These are phyloP conservation scores for Naganishia cerealis DNA, from an alignment of 1,284 basidiomycete genomes.

Conservation along the genomic window DNA sequence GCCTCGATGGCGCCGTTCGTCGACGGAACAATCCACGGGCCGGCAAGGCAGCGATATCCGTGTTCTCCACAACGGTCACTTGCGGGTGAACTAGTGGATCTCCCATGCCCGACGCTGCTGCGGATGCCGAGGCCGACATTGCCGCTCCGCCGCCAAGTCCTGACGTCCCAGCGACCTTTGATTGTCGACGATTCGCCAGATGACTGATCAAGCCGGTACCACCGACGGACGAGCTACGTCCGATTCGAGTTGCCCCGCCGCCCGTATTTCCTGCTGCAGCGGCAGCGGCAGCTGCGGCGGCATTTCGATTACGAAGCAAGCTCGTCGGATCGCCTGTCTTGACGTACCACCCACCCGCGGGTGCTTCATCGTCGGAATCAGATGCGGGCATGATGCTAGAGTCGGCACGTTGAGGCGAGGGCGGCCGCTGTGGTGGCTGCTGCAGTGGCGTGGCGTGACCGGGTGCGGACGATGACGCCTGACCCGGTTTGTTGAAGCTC, in stretches of 20 bases:
- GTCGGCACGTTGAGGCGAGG: slow-evolving; percentile 45
- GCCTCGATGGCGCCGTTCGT: slow-evolving; percentile 29
- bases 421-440: slow-evolving; percentile 30
- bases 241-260: not conserved
- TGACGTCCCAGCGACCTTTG: not conserved
- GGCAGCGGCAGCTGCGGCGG: slow-evolving; percentile 1
- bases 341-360: slow-evolving; percentile 50
- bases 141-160: not conserved
- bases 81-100: not conserved
- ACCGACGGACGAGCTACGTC: slow-evolving; percentile 10
- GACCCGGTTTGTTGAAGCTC: slow-evolving; percentile 1
- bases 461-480: not conserved
- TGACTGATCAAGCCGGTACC: slow-evolving; percentile 9
- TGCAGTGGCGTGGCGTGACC: not conserved
- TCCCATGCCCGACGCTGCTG: not conserved
- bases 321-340: slow-evolving; percentile 38
- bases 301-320: slow-evolving; percentile 8
- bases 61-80: slow-evolving; percentile 31
- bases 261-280: not conserved
- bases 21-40: slow-evolving; percentile 24
- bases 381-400: slow-evolving; percentile 51
- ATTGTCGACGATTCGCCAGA: slow-evolving; percentile 7
- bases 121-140: not conserved
- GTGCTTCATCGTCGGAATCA: slow-evolving; percentile 54
- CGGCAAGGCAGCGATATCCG: slow-evolving; percentile 23